Evolutionary conservation across 108 stramenopile genomes (phyloP).

Genomic region (Pseudonitzschia multistriata): DNA sequence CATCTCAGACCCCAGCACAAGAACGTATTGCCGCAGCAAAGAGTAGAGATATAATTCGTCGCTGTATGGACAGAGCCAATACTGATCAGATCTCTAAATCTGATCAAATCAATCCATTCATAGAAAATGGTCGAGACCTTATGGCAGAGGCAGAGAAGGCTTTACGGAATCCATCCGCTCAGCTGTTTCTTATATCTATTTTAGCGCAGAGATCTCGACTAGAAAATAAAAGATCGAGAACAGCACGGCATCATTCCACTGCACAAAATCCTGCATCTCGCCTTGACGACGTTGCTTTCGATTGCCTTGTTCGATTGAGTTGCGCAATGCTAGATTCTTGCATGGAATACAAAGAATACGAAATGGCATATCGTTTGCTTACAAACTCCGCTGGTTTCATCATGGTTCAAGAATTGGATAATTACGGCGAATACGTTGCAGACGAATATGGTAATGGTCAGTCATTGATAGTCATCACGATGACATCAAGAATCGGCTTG

Average conservation of each 20-base stretch:
- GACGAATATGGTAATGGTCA: conserved; percentile 19
- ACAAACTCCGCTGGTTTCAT: conserved; percentile 78
- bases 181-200: conserved; percentile 68
- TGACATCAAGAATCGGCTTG: conserved; percentile 71
- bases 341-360: conserved; percentile 70
- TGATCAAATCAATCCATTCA: conserved; percentile 35
- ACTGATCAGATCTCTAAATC: not conserved
- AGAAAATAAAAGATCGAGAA: conserved; percentile 44
- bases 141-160: conserved; percentile 77
- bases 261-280: conserved; percentile 50
- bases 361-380: conserved; percentile 71
- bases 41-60: conserved; percentile 66
- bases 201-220: conserved; percentile 62
- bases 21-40: conserved; percentile 67
- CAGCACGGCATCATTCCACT: conserved; percentile 31
- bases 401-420: conserved; percentile 25
- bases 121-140: conserved; percentile 70
- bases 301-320: conserved; percentile 69
- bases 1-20: conserved; percentile 42
- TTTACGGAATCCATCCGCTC: conserved; percentile 76
- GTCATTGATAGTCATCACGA: conserved; percentile 39
- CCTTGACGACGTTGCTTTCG: conserved; percentile 63
- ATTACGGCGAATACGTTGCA: conserved; percentile 12
- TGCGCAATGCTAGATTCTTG: conserved; percentile 83
- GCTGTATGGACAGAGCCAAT: conserved; percentile 54